These are phyloP conservation scores for Jacaranda copaia DNA, from an alignment of 257 asterid genomes.

Conservation along the genomic window DNA sequence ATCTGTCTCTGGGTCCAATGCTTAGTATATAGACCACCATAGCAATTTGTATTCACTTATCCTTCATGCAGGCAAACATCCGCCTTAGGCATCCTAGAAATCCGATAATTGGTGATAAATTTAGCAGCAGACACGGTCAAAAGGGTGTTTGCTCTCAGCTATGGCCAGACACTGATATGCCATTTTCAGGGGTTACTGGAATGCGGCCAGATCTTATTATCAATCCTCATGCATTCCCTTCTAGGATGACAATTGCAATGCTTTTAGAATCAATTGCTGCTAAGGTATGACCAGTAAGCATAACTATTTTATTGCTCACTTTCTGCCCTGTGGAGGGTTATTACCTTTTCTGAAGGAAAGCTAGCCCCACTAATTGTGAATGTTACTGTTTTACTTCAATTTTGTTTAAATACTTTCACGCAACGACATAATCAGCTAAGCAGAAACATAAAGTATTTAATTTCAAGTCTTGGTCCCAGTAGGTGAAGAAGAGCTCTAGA, in stretches of 20 bases:
- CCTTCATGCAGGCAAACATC: conserved; percentile 74
- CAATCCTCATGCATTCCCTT: conserved; percentile 98
- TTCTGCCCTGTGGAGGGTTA: conserved; percentile 1
- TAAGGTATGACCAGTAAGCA: conserved; percentile 65
- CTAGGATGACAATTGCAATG: conserved; percentile 98
- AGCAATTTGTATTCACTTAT: conserved; percentile 23
- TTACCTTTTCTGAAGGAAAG: conserved; percentile 1
- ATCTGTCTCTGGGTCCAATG: neutral
- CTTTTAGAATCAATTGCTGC: conserved; percentile 97
- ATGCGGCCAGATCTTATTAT: conserved; percentile 98
- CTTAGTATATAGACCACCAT: conserved; percentile 3
- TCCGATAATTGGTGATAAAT: conserved; percentile 95
- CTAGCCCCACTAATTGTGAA: neutral
- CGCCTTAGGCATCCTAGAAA: conserved; percentile 86
- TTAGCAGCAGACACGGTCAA: conserved; percentile 99
- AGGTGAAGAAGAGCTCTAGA: neutral
- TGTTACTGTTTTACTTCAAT: neutral
- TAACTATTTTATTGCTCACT: conserved; percentile 9
- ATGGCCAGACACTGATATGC: conserved; percentile 96
- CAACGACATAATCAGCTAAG: conserved; percentile 10
- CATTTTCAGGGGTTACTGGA: conserved; percentile 86
- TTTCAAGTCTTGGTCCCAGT: neutral
- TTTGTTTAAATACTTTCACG: neutral
- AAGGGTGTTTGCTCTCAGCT: conserved; percentile 99
- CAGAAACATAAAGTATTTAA: neutral